phyloP scores from a whole-genome alignment of 345 rosid species.

The Durio zibethinus region DNA sequence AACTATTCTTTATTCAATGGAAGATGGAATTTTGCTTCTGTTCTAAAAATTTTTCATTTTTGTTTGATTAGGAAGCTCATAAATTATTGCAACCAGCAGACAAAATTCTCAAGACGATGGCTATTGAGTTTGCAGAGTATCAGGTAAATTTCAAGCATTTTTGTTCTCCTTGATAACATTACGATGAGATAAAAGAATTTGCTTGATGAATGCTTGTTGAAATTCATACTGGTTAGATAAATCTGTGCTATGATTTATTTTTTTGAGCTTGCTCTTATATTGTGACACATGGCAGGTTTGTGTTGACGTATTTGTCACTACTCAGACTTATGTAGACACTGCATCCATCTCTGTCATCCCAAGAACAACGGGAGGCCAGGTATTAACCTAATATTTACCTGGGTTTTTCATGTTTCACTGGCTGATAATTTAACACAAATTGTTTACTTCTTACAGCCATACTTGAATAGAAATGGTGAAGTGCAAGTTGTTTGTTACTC shows the following conservation, averaged over 20 bases:
- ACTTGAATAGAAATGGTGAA: background rate
- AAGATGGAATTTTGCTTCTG: conserved; percentile 2
- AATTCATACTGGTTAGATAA: background rate
- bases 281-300: conserved; percentile 62
- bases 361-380: conserved; percentile 96
- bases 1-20: background rate
- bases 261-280: conserved; percentile 17
- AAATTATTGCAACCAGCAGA: conserved; percentile 95
- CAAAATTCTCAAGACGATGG: conserved; percentile 87
- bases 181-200: background rate
- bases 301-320: conserved; percentile 84
- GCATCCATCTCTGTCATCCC: conserved; percentile 91
- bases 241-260: background rate
- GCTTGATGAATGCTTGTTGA: background rate
- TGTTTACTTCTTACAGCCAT: background rate
- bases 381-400: conserved; percentile 22
- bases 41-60: conserved; percentile 5
- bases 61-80: conserved; percentile 73
- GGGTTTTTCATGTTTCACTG: background rate
- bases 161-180: background rate
- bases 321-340: conserved; percentile 85
- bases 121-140: conserved; percentile 96
- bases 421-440: background rate
- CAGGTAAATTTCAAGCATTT: conserved; percentile 49
- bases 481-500: background rate